phyloP scores from a whole-genome alignment of 2,329 filamentous ascomycete species.

The Cladobotryum protrusum region DNA sequence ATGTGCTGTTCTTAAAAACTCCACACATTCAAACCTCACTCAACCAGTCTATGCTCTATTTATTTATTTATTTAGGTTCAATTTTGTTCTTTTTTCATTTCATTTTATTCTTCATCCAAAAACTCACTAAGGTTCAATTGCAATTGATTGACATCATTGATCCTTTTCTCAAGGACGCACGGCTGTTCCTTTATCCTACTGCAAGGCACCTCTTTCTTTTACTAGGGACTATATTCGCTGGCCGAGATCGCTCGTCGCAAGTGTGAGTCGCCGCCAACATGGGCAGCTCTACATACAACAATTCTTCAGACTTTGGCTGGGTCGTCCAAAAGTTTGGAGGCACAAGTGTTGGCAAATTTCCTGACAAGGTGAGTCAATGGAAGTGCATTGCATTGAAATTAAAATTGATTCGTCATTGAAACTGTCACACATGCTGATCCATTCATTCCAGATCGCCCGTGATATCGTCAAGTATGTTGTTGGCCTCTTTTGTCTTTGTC shows the following conservation, averaged over 20 bases:
- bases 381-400: too few species aligned
- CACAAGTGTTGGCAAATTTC: slow-evolving; percentile 92
- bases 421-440: slow-evolving; percentile 5
- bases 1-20: too few species aligned
- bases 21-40: too few species aligned
- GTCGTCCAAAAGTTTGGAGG: slow-evolving; percentile 93
- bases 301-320: slow-evolving; percentile 52
- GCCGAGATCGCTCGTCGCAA: not conserved
- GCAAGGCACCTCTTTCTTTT: too few species aligned
- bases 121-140: too few species aligned
- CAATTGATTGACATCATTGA: too few species aligned
- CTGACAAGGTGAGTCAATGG: slow-evolving; percentile 50
- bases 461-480: slow-evolving; percentile 38
- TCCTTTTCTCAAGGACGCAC: too few species aligned
- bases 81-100: not conserved
- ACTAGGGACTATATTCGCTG: not conserved
- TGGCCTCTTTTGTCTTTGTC: not conserved
- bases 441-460: slow-evolving; percentile 30
- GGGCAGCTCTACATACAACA: slow-evolving; percentile 29
- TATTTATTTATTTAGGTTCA: too few species aligned
- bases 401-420: not conserved
- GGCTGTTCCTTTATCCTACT: too few species aligned
- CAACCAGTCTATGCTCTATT: too few species aligned
- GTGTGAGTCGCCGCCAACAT: slow-evolving; percentile 16
- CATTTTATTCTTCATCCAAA: not conserved